phyloP scores from a whole-genome alignment of 1,284 basidiomycete species.

The Microbotryum saponariae region DNA sequence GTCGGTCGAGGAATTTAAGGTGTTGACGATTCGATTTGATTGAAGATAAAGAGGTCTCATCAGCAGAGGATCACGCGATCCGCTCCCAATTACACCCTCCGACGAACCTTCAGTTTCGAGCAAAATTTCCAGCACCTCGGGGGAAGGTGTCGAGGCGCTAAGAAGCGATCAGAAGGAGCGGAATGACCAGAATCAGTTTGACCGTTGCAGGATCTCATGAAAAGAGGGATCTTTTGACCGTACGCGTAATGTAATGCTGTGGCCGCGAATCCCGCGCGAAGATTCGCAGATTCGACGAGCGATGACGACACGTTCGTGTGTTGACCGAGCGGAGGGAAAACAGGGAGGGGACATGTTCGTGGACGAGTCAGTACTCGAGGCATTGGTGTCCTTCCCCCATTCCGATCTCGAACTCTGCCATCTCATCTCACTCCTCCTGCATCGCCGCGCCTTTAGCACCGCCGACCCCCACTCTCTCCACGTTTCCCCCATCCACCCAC shows the following conservation, averaged over 20 bases:
- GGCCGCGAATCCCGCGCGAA: not conserved
- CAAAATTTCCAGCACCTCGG: slow-evolving; percentile 62
- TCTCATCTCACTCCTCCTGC: slow-evolving; percentile 47
- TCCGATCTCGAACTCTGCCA: slow-evolving; percentile 54
- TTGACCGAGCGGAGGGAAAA: slow-evolving; percentile 2
- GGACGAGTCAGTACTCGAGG: not conserved
- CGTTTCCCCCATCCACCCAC: not conserved
- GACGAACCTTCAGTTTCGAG: slow-evolving; percentile 54
- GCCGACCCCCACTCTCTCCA: not conserved
- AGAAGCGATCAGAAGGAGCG: slow-evolving; percentile 41
- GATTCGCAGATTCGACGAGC: not conserved
- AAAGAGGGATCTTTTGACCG: slow-evolving; percentile 38
- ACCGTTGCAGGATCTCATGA: not conserved
- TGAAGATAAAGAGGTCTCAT: too few relatives aligned
- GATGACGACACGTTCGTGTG: slow-evolving; percentile 3
- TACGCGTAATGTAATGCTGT: slow-evolving; percentile 73
- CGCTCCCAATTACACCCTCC: too few relatives aligned
- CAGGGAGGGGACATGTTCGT: not conserved
- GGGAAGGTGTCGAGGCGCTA: slow-evolving; percentile 48
- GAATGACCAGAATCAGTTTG: too few relatives aligned
- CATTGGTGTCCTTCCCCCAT: slow-evolving; percentile 19
- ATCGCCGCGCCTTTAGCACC: slow-evolving; percentile 3
- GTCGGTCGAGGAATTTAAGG: not conserved
- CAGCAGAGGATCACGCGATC: too few relatives aligned
- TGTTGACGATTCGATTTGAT: too few relatives aligned